Conservation (phyloP, 345 rosid species). For the Corchorus olitorius region DNA sequence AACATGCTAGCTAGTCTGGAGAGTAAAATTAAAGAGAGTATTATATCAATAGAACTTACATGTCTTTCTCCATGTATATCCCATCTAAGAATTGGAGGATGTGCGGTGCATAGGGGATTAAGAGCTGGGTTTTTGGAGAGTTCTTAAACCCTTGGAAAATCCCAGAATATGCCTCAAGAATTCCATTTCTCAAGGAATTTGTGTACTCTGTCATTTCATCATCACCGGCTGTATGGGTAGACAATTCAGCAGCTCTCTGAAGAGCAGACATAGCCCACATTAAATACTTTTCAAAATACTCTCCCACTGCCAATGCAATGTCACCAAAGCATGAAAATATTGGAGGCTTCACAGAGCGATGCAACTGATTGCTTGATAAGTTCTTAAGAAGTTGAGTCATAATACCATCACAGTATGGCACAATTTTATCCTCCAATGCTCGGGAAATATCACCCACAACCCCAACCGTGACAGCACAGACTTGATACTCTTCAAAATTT, state of each 20-base stretch:
- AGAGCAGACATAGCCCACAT: conserved; percentile 78
- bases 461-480: conserved; percentile 70
- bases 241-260: conserved; percentile 73
- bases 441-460: conserved; percentile 73
- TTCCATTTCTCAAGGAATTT: conserved; percentile 70
- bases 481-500: conserved; percentile 42
- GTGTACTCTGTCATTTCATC: conserved; percentile 78
- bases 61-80: conserved; percentile 77
- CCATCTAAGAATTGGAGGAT: conserved; percentile 78
- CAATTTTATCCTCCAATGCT: conserved; percentile 64
- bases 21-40: conserved; percentile 4
- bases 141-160: conserved; percentile 80
- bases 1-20: background rate
- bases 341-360: conserved; percentile 79
- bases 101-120: conserved; percentile 71
- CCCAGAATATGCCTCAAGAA: conserved; percentile 76
- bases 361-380: conserved; percentile 75
- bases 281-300: conserved; percentile 69
- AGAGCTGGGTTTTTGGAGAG: conserved; percentile 67
- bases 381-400: conserved; percentile 85
- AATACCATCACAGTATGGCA: conserved; percentile 73
- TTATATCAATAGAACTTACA: conserved; percentile 40
- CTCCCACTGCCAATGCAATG: conserved; percentile 75
- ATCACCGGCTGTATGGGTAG: conserved; percentile 62
- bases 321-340: conserved; percentile 78